Conservation (phyloP, 768 basidiomycete genomes). For the Auriscalpium microsporum region DNA sequence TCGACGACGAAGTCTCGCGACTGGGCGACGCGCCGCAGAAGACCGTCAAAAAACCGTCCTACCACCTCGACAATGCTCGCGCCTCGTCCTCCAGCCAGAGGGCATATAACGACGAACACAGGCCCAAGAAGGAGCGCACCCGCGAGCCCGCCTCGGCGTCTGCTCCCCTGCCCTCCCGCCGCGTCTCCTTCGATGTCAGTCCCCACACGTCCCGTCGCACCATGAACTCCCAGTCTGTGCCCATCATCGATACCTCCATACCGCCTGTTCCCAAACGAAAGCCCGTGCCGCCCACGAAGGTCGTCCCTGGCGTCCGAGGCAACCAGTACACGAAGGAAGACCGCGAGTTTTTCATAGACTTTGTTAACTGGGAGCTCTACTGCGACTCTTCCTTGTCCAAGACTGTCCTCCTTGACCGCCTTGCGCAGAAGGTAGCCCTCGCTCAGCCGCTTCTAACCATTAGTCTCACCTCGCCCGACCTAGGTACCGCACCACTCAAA, state of each 20-base stretch:
- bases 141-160: not conserved
- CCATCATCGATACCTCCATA: conserved; percentile 31
- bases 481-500: conserved; percentile 13
- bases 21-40: conserved; percentile 14
- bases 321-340: conserved; percentile 63
- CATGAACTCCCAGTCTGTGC: not conserved
- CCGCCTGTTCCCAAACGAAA: conserved; percentile 60
- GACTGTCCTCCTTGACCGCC: conserved; percentile 42
- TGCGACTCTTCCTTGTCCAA: conserved; percentile 44
- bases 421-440: conserved; percentile 46
- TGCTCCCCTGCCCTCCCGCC: not conserved
- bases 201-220: not conserved
- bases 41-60: conserved; percentile 32
- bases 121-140: not conserved
- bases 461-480: not conserved
- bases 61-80: conserved; percentile 1
- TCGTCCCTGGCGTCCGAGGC: conserved; percentile 37
- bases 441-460: not conserved
- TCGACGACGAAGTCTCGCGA: conserved; percentile 34
- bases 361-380: conserved; percentile 53
- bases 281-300: conserved; percentile 53
- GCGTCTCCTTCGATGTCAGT: not conserved
- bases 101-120: not conserved
- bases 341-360: conserved; percentile 56
- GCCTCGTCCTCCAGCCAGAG: not conserved